A percentile compares a stretch with the other conserved stretches of the same genome.
Conservation (phyloP, 2,329 filamentous ascomycete genomes). For the Tolypocladium nubicola region DNA sequence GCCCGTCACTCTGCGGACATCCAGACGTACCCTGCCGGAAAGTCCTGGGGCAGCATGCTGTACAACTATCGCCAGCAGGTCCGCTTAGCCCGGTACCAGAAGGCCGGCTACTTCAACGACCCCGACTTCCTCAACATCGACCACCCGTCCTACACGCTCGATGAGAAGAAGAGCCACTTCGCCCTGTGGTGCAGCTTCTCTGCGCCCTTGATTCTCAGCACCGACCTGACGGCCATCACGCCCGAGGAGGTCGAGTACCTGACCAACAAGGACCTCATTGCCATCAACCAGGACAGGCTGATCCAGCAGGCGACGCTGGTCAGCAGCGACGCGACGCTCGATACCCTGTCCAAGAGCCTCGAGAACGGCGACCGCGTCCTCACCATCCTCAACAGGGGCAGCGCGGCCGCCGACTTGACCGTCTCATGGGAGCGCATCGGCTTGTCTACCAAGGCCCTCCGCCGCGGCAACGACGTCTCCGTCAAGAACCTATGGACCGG, state of each 20-base stretch:
- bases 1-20: constrained; percentile 32
- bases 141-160: constrained; percentile 19
- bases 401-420: constrained; percentile 13
- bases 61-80: constrained; percentile 34
- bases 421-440: constrained; percentile 26
- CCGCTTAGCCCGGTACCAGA: constrained; percentile 27
- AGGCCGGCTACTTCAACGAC: constrained; percentile 25
- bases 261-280: constrained; percentile 29
- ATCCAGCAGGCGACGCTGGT: constrained; percentile 35
- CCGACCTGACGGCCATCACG: constrained; percentile 25
- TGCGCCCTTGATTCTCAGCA: constrained; percentile 24
- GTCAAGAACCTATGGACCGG: constrained; percentile 34
- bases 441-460: constrained; percentile 15
- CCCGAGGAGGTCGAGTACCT: constrained; percentile 23
- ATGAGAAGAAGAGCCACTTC: constrained; percentile 25
- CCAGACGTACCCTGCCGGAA: constrained; percentile 27
- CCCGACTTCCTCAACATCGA: constrained; percentile 26
- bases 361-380: constrained; percentile 34
- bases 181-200: constrained; percentile 23
- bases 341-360: constrained; percentile 34
- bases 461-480: constrained; percentile 13
- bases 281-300: constrained; percentile 29
- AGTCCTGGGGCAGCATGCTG: constrained; percentile 36
- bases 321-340: constrained; percentile 29
- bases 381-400: constrained; percentile 33